These are phyloP conservation scores for Aspergillus luchuensis DNA, from an alignment of 2,329 filamentous ascomycete genomes.

Conservation along the genomic window DNA sequence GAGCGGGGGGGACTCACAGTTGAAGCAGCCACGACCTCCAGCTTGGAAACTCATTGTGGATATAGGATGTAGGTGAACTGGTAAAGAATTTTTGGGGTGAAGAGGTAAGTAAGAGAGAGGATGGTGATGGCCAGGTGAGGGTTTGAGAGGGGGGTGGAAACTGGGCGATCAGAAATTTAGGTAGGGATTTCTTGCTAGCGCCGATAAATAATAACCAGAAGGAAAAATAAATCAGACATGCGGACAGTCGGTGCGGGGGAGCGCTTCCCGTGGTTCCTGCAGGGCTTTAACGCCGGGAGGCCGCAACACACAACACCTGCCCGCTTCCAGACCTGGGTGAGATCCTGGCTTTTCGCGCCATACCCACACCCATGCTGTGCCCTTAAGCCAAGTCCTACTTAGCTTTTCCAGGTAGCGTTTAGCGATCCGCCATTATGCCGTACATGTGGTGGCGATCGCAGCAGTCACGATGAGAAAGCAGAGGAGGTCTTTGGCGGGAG, in stretches of 20 bases:
- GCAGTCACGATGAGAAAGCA: background rate
- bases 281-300: conserved; percentile 13
- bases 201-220: conserved; percentile 17
- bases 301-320: background rate
- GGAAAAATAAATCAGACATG: conserved; percentile 16
- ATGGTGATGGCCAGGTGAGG: background rate
- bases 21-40: conserved; percentile 59
- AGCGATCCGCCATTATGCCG: background rate
- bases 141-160: conserved; percentile 9
- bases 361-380: background rate
- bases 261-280: conserved; percentile 20
- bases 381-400: too few relatives aligned
- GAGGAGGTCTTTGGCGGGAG: background rate
- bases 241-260: conserved; percentile 23
- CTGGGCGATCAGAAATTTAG: conserved; percentile 22
- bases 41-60: conserved; percentile 53
- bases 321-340: background rate
- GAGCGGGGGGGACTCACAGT: conserved; percentile 51
- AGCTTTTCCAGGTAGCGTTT: background rate
- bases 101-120: background rate
- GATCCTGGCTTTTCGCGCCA: background rate
- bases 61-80: conserved; percentile 13
- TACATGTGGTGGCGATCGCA: background rate
- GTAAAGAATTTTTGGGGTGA: background rate
- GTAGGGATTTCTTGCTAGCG: conserved; percentile 19